phyloP scores from a whole-genome alignment of 495 filamentous ascomycete genomes.

The Rhypophila decipiens region DNA sequence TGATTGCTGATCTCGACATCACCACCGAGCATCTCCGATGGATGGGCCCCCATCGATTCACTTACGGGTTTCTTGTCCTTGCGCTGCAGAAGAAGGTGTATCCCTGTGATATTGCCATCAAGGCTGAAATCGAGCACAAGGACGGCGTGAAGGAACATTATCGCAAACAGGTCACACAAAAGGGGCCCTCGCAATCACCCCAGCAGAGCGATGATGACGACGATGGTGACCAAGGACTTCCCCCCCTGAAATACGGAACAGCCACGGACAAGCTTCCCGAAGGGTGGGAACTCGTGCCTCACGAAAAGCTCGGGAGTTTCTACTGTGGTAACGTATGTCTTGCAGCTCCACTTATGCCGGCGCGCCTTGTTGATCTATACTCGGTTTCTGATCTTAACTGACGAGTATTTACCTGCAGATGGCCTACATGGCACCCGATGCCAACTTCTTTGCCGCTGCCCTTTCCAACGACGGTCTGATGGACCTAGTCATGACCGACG shows the following conservation, averaged over 20 bases:
- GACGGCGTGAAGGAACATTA: conserved; percentile 69
- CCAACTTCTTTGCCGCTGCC: conserved; percentile 82
- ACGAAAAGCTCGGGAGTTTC: conserved; percentile 81
- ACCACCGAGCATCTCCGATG: conserved; percentile 86
- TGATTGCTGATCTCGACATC: conserved; percentile 84
- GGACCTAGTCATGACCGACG: conserved; percentile 77
- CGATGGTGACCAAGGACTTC: conserved; percentile 44
- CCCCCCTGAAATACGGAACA: conserved; percentile 70
- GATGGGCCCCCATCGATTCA: conserved; percentile 84
- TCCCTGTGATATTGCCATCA: conserved; percentile 82
- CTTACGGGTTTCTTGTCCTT: conserved; percentile 69
- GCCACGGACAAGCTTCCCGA: conserved; percentile 67
- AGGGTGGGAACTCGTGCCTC: conserved; percentile 64
- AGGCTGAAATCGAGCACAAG: conserved; percentile 74
- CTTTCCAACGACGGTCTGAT: conserved; percentile 79
- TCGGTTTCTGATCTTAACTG: background rate
- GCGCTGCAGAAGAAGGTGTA: conserved; percentile 68
- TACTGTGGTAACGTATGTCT: conserved; percentile 73
- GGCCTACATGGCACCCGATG: conserved; percentile 81
- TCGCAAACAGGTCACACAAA: conserved; percentile 12
- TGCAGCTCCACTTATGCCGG: no score
- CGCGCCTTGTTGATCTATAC: no score
- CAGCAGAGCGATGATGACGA: conserved; percentile 1
- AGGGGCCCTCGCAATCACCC: conserved; percentile 6
- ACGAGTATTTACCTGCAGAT: conserved; percentile 44